These are phyloP conservation scores for Trypanosoma boissoni DNA, from an alignment of 208 protist species.

Conservation along the genomic window DNA sequence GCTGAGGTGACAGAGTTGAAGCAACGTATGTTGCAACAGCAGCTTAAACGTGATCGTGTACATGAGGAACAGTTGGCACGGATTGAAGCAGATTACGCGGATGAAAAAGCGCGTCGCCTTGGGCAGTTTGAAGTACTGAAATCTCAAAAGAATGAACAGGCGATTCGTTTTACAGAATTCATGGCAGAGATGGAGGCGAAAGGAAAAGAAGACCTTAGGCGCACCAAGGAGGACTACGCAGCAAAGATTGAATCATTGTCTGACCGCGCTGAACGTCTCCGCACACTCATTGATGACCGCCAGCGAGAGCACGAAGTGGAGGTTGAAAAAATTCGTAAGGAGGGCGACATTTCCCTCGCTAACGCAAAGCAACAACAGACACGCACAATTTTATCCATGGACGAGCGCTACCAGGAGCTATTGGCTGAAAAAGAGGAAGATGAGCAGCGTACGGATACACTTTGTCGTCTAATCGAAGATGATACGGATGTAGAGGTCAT, in stretches of 20 bases:
- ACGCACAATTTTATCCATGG: slow-evolving; percentile 42
- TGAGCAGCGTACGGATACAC: slow-evolving; percentile 81
- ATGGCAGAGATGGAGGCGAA: slow-evolving; percentile 86
- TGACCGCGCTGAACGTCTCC: slow-evolving; percentile 71
- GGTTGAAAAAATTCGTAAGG: slow-evolving; percentile 43
- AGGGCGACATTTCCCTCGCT: slow-evolving; percentile 34
- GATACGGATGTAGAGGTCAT: slow-evolving; percentile 95
- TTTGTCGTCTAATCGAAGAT: slow-evolving; percentile 91
- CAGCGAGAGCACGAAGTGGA: slow-evolving; percentile 50
- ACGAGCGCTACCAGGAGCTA: slow-evolving; percentile 63
- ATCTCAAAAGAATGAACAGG: slow-evolving; percentile 90
- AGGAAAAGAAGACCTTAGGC: slow-evolving; percentile 47
- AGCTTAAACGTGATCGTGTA: slow-evolving; percentile 91
- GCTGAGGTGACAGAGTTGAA: slow-evolving; percentile 90
- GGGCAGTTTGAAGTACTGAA: slow-evolving; percentile 70
- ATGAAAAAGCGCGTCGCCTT: slow-evolving; percentile 66
- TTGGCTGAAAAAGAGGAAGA: slow-evolving; percentile 57
- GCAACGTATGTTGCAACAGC: slow-evolving; percentile 94
- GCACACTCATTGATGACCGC: slow-evolving; percentile 73
- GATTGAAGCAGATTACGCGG: slow-evolving; percentile 80
- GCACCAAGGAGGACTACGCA: slow-evolving; percentile 88
- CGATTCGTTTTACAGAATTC: slow-evolving; percentile 94
- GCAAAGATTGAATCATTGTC: slow-evolving; percentile 87
- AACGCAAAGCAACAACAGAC: slow-evolving; percentile 52
- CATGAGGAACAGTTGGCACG: slow-evolving; percentile 92